phyloP scores from a whole-genome alignment of 768 basidiomycete species.

The Pilatotrama ljubarskyi region DNA sequence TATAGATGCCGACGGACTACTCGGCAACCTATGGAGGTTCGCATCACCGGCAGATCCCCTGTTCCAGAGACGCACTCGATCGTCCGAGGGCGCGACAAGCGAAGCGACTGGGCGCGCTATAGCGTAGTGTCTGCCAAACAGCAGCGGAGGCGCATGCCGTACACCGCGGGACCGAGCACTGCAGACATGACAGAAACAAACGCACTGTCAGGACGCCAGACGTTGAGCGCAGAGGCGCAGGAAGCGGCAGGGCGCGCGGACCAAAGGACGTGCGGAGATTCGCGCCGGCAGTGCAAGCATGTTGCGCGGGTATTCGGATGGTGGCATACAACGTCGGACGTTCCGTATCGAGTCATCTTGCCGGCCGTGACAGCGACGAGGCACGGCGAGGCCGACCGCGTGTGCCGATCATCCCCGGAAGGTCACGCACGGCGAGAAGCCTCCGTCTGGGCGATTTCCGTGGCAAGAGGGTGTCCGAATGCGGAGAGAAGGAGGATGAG shows the following conservation, averaged over 20 bases:
- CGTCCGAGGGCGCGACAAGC: not conserved
- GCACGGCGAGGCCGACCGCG: too few species aligned
- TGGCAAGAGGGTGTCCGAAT: not conserved
- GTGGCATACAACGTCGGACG: too few species aligned
- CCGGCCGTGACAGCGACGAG: too few species aligned
- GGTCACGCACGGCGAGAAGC: not conserved
- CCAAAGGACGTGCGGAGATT: not conserved
- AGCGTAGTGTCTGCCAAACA: not conserved
- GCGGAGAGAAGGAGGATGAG: not conserved
- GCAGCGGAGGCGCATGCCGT: not conserved
- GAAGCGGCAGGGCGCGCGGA: not conserved
- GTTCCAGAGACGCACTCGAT: not conserved
- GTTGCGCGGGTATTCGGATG: too few species aligned
- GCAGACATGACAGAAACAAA: not conserved
- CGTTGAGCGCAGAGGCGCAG: not conserved
- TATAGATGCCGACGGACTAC: not conserved
- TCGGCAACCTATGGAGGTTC: not conserved
- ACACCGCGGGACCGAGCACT: slow-evolving; percentile 2
- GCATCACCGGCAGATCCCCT: not conserved
- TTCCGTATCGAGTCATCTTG: too few species aligned
- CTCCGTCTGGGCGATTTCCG: not conserved
- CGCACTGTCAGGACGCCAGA: not conserved
- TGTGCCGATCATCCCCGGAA: too few species aligned
- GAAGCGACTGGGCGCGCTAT: not conserved
- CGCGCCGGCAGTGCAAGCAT: too few species aligned